A percentile compares a stretch with the other conserved stretches of the same genome.
phyloP scores from a whole-genome alignment of 73 alveolate species.

The Stentor roeselii region DNA sequence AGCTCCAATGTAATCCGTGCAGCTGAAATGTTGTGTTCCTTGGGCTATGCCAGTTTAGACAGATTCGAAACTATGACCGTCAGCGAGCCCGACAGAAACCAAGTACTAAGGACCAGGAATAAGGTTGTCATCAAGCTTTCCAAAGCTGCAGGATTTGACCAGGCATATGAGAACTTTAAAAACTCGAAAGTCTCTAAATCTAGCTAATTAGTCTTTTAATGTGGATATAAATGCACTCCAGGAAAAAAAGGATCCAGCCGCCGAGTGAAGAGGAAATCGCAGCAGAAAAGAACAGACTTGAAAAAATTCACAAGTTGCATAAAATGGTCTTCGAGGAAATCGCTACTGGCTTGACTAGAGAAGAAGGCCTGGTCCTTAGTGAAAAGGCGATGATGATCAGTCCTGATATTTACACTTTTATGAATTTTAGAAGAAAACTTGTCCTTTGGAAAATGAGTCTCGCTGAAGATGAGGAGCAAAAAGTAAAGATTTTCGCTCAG shows the following conservation, averaged over 20 bases:
- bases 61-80: slow-evolving; percentile 7
- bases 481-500: background rate
- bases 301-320: slow-evolving; percentile 21
- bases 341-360: background rate
- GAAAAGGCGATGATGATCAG: slow-evolving; percentile 15
- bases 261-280: slow-evolving; percentile 24
- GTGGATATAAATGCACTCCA: slow-evolving; percentile 5
- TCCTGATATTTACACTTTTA: slow-evolving; percentile 13
- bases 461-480: background rate
- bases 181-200: background rate
- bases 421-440: background rate
- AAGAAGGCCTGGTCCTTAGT: background rate
- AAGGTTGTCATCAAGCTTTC: background rate
- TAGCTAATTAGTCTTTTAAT: background rate
- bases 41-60: slow-evolving; percentile 9
- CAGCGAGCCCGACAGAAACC: background rate
- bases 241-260: slow-evolving; percentile 22
- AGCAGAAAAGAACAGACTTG: background rate
- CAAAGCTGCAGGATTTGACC: background rate
- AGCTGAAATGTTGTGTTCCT: slow-evolving; percentile 9
- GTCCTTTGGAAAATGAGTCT: background rate
- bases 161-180: background rate
- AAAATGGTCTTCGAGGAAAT: slow-evolving; percentile 1
- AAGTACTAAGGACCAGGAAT: background rate
- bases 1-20: slow-evolving; percentile 1